Percentiles rank a stretch among this genome's conserved stretches.
Evolutionary conservation across 148 eudicot species (phyloP).

Genomic region (Persicaria tinctoria): DNA sequence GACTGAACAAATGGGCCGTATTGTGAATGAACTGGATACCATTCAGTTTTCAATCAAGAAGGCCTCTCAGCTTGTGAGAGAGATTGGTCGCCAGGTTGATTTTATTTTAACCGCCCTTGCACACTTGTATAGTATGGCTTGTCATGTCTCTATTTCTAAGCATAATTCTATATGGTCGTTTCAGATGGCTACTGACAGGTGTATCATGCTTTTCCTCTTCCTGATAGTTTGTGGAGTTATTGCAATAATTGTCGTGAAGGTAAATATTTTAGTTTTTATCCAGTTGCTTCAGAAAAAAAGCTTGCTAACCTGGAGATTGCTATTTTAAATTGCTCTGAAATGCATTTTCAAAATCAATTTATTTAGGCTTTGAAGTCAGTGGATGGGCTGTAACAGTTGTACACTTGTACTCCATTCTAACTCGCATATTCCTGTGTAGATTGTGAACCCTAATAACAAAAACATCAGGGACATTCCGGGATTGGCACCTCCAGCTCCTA

Average conservation of each 20-base stretch:
- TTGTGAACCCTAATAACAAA: constrained; percentile 84
- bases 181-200: constrained; percentile 98
- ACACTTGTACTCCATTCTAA: constrained; percentile 6
- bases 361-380: background rate
- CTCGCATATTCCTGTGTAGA: constrained; percentile 26
- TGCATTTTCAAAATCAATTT: background rate
- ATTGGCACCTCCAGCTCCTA: constrained; percentile 90
- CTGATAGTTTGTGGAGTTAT: constrained; percentile 90
- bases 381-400: background rate
- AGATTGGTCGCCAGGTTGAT: constrained; percentile 92
- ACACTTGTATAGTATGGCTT: background rate
- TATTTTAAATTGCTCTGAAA: background rate
- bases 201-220: constrained; percentile 92
- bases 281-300: background rate
- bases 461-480: constrained; percentile 87
- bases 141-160: background rate
- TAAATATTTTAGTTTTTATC: constrained; percentile 19
- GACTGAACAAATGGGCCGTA: constrained; percentile 98
- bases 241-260: constrained; percentile 95
- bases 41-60: constrained; percentile 93
- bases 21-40: constrained; percentile 91
- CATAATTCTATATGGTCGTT: constrained; percentile 4
- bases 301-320: background rate
- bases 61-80: constrained; percentile 95
- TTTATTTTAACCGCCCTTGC: constrained; percentile 3